Evolutionary conservation across 768 basidiomycete species (phyloP), one percentile per base, ranked within the genome.

Genomic region (Termitomyces bulborhizus): DNA sequence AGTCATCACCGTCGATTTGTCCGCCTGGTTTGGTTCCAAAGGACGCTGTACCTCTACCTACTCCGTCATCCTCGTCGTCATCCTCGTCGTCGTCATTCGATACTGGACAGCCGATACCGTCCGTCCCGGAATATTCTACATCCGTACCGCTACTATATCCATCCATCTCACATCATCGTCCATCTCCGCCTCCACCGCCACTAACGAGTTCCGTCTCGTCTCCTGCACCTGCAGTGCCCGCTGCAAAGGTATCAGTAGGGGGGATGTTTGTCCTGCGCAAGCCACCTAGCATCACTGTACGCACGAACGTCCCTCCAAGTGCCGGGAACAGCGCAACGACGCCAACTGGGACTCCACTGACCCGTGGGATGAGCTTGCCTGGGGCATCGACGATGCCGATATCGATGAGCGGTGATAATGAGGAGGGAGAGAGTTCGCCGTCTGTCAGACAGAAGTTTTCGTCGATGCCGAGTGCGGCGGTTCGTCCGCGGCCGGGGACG

Each of bases 181-280:
- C 27, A 34, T 39, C 16, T 15, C 11, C 46, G 6, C 9, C n/a
- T 26, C 45, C 57, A 48, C 51, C 55, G 9, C 37, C 50, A 3
- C 29, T 51, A 34, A 45, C 58, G 63, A 15, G 51, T 54, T 24
- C 26, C 21, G 26, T 46, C 27, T 48, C 56, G 12, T 49, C 62
- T 18, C 50, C 55, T 6, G n/a, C 24, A 13, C 18, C 51, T 21
- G 18, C 21, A 21, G 21, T 4, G 1, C 27, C 39, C n/a, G 37
- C 44, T 34, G 8, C 42, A n/a, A 59, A 59, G 31, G 29, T 26
- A 16, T 31, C 56, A 29, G 51, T 53, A 11, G 46, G 31, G 11
- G 50, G 29, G 26, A 68, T 68, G 16, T 49, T 64, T 16, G 53
- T 42, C 27, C 57, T 65, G 43, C 55, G 55, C 46, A 55, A 48